Conservation (phyloP, 139 green algal genomes). For the Volvox africanus region DNA sequence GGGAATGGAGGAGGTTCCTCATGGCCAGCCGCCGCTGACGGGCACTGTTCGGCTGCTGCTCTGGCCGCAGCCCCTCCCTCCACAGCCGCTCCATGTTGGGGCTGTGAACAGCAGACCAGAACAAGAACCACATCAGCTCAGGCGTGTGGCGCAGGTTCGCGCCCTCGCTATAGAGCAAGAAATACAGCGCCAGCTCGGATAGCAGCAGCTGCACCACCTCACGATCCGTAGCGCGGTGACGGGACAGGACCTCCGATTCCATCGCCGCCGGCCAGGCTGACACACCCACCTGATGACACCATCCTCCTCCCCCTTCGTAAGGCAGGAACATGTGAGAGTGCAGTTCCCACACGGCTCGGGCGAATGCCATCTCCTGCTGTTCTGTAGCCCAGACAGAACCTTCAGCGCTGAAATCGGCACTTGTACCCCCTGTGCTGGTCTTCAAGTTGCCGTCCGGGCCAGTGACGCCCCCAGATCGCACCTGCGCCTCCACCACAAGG, state of each 20-base stretch:
- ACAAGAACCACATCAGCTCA: conserved; percentile 85
- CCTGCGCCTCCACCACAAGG: not conserved
- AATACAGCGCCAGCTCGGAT: conserved; percentile 50
- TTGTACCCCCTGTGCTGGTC: no score
- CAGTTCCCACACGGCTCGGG: conserved; percentile 31
- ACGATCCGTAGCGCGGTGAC: not conserved
- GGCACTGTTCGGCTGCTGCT: not conserved
- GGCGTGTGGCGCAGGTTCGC: conserved; percentile 84
- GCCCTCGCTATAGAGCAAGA: conserved; percentile 67
- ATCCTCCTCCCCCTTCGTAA: conserved; percentile 21
- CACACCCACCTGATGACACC: conserved; percentile 22
- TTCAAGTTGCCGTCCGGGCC: no score
- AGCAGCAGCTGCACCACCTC: conserved; percentile 40
- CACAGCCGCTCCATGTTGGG: conserved; percentile 23
- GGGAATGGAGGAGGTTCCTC: not conserved
- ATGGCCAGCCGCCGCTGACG: conserved; percentile 22
- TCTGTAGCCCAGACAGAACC: not conserved
- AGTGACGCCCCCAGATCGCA: not conserved
- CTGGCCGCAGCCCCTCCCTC: not conserved
- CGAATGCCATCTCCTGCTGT: conserved; percentile 1
- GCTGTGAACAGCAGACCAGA: conserved; percentile 62
- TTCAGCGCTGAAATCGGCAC: no score
- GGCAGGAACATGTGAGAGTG: conserved; percentile 43
- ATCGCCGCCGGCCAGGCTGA: not conserved
- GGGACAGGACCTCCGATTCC: conserved; percentile 3